Evolutionary conservation across 257 asterid genomes (phyloP).

Genomic region (Solanum sitiens): DNA sequence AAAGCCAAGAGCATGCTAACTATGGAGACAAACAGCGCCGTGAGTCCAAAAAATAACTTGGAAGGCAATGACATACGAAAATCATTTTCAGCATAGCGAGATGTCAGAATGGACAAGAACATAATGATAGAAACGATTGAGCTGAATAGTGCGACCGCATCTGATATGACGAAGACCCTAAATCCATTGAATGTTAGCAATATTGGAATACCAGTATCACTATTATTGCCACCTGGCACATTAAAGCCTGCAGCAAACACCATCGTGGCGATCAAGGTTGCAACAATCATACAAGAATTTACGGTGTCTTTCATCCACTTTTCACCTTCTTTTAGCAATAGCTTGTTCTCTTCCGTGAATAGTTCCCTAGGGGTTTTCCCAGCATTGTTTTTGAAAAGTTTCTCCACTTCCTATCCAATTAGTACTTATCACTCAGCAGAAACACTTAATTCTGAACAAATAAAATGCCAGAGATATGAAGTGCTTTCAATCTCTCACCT

Average conservation of each 20-base stretch:
- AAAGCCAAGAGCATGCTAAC: not conserved
- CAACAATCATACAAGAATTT: conserved; percentile 27
- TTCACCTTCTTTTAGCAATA: conserved; percentile 14
- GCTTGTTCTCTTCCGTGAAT: conserved; percentile 12
- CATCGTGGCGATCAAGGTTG: conserved; percentile 23
- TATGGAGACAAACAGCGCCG: not conserved
- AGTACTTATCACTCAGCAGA: not conserved
- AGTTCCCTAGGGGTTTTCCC: conserved; percentile 1
- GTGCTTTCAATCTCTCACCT: conserved; percentile 2
- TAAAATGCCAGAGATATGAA: too few species aligned
- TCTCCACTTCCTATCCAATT: not conserved
- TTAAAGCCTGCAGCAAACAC: conserved; percentile 28
- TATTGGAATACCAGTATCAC: conserved; percentile 6
- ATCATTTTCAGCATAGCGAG: not conserved
- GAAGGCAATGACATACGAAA: not conserved
- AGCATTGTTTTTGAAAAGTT: conserved; percentile 3
- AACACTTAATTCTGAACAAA: not conserved
- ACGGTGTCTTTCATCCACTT: conserved; percentile 30
- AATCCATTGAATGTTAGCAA: not conserved
- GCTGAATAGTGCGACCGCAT: not conserved
- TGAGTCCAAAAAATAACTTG: not conserved
- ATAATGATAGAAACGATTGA: not conserved
- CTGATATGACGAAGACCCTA: conserved; percentile 10
- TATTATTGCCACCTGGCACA: conserved; percentile 21
- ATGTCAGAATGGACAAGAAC: conserved; percentile 5